Evolutionary conservation across 805 yeast species (phyloP).

Genomic region (Metschnikowia picachoensis): DNA sequence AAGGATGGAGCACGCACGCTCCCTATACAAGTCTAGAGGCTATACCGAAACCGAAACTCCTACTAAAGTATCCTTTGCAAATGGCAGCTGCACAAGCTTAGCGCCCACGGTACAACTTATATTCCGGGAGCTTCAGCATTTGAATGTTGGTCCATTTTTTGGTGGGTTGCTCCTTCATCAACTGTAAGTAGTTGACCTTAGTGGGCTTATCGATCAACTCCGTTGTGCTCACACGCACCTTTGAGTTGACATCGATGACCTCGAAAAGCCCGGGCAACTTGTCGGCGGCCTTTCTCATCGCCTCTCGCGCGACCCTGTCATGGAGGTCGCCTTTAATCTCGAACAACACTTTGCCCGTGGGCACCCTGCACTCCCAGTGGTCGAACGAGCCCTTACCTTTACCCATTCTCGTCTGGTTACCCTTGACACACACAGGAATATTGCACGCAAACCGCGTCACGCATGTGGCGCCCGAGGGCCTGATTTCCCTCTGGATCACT

Average conservation of each 20-base stretch:
- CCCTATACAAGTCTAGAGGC: slow-evolving; percentile 5
- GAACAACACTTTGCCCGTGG: slow-evolving; percentile 89
- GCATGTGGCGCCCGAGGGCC: slow-evolving; percentile 71
- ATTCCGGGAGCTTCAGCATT: slow-evolving; percentile 48
- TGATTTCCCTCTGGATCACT: slow-evolving; percentile 75
- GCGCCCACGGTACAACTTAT: slow-evolving; percentile 60
- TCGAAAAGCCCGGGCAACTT: slow-evolving; percentile 93
- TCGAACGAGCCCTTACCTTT: slow-evolving; percentile 98
- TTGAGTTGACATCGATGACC: slow-evolving; percentile 60
- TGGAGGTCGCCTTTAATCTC: slow-evolving; percentile 82
- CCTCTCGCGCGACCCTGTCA: slow-evolving; percentile 86
- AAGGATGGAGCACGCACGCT: slow-evolving; percentile 9
- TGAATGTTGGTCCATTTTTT: slow-evolving; percentile 56
- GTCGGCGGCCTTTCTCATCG: slow-evolving; percentile 82
- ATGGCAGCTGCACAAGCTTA: slow-evolving; percentile 19
- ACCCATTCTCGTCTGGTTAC: slow-evolving; percentile 99
- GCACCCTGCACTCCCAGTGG: slow-evolving; percentile 95
- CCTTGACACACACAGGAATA: slow-evolving; percentile 90
- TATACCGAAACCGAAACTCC: too few relatives aligned
- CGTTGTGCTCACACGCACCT: slow-evolving; percentile 69
- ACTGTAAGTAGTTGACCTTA: slow-evolving; percentile 50
- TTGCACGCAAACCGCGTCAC: slow-evolving; percentile 81
- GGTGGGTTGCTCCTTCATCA: slow-evolving; percentile 57
- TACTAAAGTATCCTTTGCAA: too few relatives aligned
- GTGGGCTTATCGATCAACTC: slow-evolving; percentile 47